These are phyloP conservation scores for Euphorbia schlechtendalii DNA, from an alignment of 441 rosid genomes.

Conservation along the genomic window DNA sequence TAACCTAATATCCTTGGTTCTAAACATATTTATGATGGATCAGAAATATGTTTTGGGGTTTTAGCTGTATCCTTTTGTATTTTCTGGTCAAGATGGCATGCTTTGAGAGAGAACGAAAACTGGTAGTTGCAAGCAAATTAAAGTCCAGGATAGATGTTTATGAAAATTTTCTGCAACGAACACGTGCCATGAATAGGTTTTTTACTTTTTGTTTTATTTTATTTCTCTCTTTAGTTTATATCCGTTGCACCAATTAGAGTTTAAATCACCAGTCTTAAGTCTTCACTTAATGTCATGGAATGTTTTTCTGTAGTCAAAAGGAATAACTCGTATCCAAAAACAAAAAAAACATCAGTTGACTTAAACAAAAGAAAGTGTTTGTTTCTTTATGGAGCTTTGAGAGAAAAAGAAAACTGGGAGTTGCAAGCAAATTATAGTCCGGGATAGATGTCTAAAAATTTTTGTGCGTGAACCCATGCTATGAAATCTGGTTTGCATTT, in stretches of 20 bases:
- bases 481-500: conserved; percentile 29
- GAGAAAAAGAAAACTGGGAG: conserved; percentile 37
- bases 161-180: conserved; percentile 15
- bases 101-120: conserved; percentile 48
- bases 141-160: conserved; percentile 20
- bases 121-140: conserved; percentile 25
- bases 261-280: no score
- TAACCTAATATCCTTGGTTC: neutral
- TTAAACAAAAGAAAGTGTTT: no score
- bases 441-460: conserved; percentile 15
- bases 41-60: conserved; percentile 1
- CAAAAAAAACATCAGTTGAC: no score
- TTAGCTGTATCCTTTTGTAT: no score
- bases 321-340: no score
- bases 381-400: conserved; percentile 51
- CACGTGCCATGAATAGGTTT: conserved; percentile 23
- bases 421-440: conserved; percentile 24
- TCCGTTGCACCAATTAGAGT: neutral
- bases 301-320: no score
- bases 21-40: neutral
- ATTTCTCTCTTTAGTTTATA: neutral
- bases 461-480: conserved; percentile 11
- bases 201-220: no score
- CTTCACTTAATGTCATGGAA: no score
- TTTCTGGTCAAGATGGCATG: neutral